Evolutionary conservation across 768 basidiomycete genomes (phyloP).

Genomic region (Naganishia randhawae): DNA sequence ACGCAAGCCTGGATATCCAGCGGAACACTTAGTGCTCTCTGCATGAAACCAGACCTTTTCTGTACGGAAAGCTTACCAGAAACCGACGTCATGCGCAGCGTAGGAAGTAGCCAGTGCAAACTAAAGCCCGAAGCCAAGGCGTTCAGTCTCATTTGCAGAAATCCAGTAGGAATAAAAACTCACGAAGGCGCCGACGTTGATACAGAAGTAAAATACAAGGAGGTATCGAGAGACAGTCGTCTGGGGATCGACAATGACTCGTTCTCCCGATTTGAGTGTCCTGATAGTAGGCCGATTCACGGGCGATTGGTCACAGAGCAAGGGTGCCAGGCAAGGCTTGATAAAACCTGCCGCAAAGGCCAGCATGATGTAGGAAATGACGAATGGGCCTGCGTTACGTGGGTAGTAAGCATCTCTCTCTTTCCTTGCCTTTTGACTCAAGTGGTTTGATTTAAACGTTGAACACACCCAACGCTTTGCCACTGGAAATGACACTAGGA

Average conservation of each 20-base stretch:
- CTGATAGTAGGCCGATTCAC: conserved; percentile 38
- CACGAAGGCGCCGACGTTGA: conserved; percentile 48
- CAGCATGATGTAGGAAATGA: conserved; percentile 42
- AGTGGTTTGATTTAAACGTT: background rate
- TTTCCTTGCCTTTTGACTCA: too few relatives aligned
- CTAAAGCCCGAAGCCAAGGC: background rate
- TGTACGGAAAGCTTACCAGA: conserved; percentile 36
- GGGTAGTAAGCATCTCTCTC: background rate
- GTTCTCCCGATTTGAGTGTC: conserved; percentile 39
- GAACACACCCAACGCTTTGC: conserved; percentile 35
- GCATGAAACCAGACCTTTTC: background rate
- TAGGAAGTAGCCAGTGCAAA: background rate
- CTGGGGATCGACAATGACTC: conserved; percentile 46
- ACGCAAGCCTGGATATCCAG: conserved; percentile 33
- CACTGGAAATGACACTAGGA: conserved; percentile 39
- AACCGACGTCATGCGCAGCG: conserved; percentile 41
- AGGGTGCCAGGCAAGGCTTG: conserved; percentile 48
- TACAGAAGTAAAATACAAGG: conserved; percentile 43
- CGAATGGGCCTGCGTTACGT: conserved; percentile 32
- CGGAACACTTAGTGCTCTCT: background rate
- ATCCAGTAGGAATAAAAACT: background rate
- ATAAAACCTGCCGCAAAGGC: conserved; percentile 49
- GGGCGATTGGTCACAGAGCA: conserved; percentile 49
- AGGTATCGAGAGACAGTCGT: conserved; percentile 11
- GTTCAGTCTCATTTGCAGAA: background rate